These are phyloP conservation scores for Astragalus membranaceus DNA, from an alignment of 306 rosid species.

Conservation along the genomic window DNA sequence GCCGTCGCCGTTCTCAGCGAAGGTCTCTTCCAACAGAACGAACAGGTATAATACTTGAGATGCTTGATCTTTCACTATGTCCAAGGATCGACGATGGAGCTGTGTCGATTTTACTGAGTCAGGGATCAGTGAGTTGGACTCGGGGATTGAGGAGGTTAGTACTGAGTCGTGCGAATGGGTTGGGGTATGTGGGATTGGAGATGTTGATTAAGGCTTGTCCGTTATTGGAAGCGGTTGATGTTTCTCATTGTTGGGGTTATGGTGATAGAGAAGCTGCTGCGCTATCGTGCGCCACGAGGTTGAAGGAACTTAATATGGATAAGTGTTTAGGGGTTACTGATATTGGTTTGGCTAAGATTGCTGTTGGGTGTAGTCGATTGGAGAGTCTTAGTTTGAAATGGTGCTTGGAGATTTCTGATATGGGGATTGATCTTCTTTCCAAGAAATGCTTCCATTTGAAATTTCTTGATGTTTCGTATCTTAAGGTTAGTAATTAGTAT, in stretches of 20 bases:
- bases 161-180: conserved; percentile 50
- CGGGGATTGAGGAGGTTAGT: conserved; percentile 28
- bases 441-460: conserved; percentile 51
- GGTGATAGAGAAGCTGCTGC: conserved; percentile 63
- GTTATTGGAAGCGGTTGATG: conserved; percentile 36
- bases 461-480: conserved; percentile 53
- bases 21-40: too few relatives aligned
- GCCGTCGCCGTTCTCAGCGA: too few relatives aligned
- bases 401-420: conserved; percentile 65
- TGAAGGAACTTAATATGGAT: conserved; percentile 52
- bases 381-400: conserved; percentile 57
- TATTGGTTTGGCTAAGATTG: conserved; percentile 58
- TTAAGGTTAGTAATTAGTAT: conserved; percentile 34
- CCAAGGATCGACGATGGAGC: conserved; percentile 43
- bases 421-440: conserved; percentile 56
- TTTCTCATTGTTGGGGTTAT: conserved; percentile 44
- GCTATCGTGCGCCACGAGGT: conserved; percentile 31
- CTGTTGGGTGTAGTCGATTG: conserved; percentile 40
- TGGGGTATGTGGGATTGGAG: conserved; percentile 44
- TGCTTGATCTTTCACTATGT: conserved; percentile 45
- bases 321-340: conserved; percentile 52
- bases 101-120: conserved; percentile 29
- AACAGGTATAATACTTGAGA: too few relatives aligned
- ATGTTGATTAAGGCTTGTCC: conserved; percentile 38
- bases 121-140: conserved; percentile 38